These are phyloP conservation scores for Puya raimondii DNA, from an alignment of 176 grass and related monocot genomes.

Conservation along the genomic window DNA sequence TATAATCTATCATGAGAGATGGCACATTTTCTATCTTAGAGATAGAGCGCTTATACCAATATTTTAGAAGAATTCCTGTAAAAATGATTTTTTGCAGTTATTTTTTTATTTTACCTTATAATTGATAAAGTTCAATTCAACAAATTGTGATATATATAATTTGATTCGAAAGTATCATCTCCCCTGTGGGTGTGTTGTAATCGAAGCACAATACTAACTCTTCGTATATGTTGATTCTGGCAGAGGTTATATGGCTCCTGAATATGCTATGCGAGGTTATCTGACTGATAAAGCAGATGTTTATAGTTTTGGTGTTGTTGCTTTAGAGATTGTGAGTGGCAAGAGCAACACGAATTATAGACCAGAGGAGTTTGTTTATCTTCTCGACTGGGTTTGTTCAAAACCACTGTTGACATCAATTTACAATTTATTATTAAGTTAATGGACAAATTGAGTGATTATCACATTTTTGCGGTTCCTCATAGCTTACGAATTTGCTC, in stretches of 20 bases:
- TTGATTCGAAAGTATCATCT: background rate
- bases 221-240: constrained; percentile 23
- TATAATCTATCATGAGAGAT: too few species aligned
- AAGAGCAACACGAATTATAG: constrained; percentile 97
- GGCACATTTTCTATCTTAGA: too few species aligned
- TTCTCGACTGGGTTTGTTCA: constrained; percentile 82
- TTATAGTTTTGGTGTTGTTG: constrained; percentile 91
- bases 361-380: constrained; percentile 89
- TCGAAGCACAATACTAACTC: background rate
- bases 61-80: background rate
- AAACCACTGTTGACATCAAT: background rate
- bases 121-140: background rate
- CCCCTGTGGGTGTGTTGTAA: background rate
- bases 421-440: constrained; percentile 11
- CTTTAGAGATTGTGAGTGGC: constrained; percentile 80
- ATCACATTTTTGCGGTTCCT: background rate
- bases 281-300: constrained; percentile 90
- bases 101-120: background rate
- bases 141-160: background rate
- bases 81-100: background rate
- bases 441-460: constrained; percentile 2
- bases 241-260: constrained; percentile 97
- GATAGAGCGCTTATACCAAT: background rate
- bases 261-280: constrained; percentile 97
- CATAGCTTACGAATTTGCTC: constrained; percentile 10